Percentiles rank a stretch among this genome's conserved stretches.
phyloP scores from a whole-genome alignment of 768 basidiomycete genomes.

The Mycena galopus region DNA sequence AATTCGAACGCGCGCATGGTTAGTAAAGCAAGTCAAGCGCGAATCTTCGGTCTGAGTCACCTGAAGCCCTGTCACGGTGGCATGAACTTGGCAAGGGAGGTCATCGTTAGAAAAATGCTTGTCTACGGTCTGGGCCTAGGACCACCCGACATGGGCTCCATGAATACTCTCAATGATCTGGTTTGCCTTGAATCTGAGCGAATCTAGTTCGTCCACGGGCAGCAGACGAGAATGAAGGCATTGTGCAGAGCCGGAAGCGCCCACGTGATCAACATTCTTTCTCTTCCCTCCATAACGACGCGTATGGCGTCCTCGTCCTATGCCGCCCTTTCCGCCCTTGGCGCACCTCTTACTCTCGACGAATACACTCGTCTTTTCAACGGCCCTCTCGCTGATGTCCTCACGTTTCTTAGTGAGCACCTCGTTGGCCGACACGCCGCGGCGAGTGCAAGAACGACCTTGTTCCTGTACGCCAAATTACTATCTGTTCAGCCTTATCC shows the following conservation, averaged over 20 bases:
- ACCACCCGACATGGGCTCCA: constrained; percentile 52
- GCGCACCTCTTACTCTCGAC: constrained; percentile 32
- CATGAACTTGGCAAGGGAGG: constrained; percentile 36
- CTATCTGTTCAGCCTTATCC: not conserved
- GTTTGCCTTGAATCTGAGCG: constrained; percentile 79
- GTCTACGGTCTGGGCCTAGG: constrained; percentile 44
- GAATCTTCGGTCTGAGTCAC: constrained; percentile 34
- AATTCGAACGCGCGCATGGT: not conserved
- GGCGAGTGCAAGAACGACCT: constrained; percentile 9
- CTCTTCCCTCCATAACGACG: not conserved
- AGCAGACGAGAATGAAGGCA: constrained; percentile 46
- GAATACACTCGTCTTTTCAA: constrained; percentile 32
- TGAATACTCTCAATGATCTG: constrained; percentile 86
- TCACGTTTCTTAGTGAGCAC: constrained; percentile 35
- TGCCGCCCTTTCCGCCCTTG: constrained; percentile 22
- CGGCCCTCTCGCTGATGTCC: constrained; percentile 30
- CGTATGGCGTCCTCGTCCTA: constrained; percentile 17
- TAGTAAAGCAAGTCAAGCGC: not conserved
- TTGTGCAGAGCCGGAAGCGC: not conserved
- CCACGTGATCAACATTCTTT: not conserved
- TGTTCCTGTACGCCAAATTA: not conserved
- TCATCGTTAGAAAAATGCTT: constrained; percentile 34
- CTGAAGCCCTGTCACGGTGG: constrained; percentile 50
- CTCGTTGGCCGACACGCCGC: constrained; percentile 28
- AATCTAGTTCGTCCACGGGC: constrained; percentile 80